phyloP scores from a whole-genome alignment of 495 filamentous ascomycete genomes.

The Podospora pseudoanserina region DNA sequence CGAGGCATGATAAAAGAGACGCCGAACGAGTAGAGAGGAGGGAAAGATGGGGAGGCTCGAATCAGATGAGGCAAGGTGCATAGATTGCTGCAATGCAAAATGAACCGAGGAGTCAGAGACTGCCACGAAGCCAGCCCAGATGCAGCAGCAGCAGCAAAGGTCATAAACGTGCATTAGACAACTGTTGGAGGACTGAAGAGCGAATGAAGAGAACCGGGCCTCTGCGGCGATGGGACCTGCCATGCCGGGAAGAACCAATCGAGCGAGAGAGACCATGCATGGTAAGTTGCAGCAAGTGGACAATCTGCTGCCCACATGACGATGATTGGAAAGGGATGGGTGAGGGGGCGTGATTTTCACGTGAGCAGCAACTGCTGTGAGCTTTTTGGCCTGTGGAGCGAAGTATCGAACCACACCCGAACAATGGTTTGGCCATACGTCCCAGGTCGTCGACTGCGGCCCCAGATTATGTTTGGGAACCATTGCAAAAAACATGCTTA shows the following conservation, averaged over 20 bases:
- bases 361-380: neutral
- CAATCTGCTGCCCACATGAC: too few relatives aligned
- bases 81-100: neutral
- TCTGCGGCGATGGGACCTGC: constrained; percentile 12
- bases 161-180: constrained; percentile 27
- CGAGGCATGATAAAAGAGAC: constrained; percentile 6
- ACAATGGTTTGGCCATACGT: too few relatives aligned
- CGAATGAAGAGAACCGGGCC: constrained; percentile 13
- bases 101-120: constrained; percentile 35
- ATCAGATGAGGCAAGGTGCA: neutral
- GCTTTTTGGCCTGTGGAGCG: too few relatives aligned
- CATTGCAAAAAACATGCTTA: neutral
- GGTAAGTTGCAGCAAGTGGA: constrained; percentile 20
- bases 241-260: constrained; percentile 13
- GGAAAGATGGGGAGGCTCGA: neutral
- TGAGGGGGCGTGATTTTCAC: neutral
- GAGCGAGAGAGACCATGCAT: constrained; percentile 26
- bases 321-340: neutral
- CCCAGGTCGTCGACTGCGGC: too few relatives aligned
- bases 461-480: too few relatives aligned
- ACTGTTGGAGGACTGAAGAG: neutral
- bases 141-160: constrained; percentile 18
- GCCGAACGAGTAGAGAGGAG: neutral
- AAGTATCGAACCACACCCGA: too few relatives aligned
- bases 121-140: constrained; percentile 44